Evolutionary conservation across 768 basidiomycete genomes (phyloP).

Genomic region (Solioccasus polychromus): DNA sequence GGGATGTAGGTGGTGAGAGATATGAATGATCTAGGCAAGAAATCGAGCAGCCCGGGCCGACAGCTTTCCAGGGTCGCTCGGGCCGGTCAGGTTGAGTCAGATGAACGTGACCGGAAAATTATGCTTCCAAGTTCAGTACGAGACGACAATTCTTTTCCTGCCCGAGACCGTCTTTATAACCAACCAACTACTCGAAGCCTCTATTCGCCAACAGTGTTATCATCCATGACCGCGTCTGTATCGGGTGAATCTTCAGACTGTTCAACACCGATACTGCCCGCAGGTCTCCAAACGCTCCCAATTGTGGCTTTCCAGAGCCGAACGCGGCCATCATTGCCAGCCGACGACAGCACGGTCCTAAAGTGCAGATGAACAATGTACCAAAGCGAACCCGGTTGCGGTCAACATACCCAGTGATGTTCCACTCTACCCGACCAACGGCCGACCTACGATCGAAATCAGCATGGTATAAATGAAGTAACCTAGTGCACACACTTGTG

Average conservation of each 20-base stretch:
- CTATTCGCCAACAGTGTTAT: conserved; percentile 36
- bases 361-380: conserved; percentile 1
- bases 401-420: conserved; percentile 68
- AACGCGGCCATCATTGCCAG: conserved; percentile 80
- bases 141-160: not conserved
- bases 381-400: not conserved
- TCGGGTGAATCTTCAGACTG: conserved; percentile 54
- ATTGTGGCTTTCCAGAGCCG: conserved; percentile 83
- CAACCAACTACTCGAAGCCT: not conserved
- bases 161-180: not conserved
- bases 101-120: no score
- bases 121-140: not conserved
- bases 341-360: conserved; percentile 79
- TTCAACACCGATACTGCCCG: conserved; percentile 80
- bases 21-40: no score
- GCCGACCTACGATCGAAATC: conserved; percentile 59
- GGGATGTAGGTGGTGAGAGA: no score
- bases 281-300: conserved; percentile 81
- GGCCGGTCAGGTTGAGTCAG: no score
- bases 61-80: no score
- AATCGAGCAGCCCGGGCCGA: no score
- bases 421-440: conserved; percentile 91
- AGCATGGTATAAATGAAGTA: not conserved
- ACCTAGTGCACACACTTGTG: conserved; percentile 52
- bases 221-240: conserved; percentile 45